phyloP scores from a whole-genome alignment of 345 rosid genomes.

The Chamaenerion angustifolium region DNA sequence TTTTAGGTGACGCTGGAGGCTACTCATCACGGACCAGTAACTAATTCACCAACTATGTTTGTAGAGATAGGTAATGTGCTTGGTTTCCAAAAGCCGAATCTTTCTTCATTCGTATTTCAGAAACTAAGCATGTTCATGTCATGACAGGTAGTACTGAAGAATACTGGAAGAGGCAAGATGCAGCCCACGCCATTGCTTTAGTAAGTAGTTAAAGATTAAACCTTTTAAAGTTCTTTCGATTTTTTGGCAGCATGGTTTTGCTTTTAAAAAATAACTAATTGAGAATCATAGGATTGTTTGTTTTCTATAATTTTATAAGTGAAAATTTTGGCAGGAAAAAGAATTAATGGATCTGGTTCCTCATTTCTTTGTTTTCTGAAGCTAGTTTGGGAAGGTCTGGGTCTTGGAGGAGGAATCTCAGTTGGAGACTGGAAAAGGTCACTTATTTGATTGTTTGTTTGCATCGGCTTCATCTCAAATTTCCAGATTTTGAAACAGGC shows the following conservation, averaged over 20 bases:
- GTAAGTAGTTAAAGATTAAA: too few relatives aligned
- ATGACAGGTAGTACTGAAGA: conserved; percentile 66
- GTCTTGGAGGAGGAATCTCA: conserved; percentile 51
- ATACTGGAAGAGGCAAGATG: conserved; percentile 72
- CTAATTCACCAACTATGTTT: conserved; percentile 67
- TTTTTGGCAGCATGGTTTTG: neutral
- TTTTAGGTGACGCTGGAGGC: conserved; percentile 74
- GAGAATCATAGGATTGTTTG: too few relatives aligned
- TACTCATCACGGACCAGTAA: conserved; percentile 76
- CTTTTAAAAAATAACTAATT: neutral
- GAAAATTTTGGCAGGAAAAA: too few relatives aligned
- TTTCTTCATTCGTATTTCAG: neutral
- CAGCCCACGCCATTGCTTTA: conserved; percentile 63
- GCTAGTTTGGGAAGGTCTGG: conserved; percentile 88
- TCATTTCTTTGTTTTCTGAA: conserved; percentile 13
- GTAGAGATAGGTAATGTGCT: conserved; percentile 48
- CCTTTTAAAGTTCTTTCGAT: neutral
- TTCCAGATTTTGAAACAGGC: too few relatives aligned
- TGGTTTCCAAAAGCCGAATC: neutral
- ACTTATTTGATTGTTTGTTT: neutral
- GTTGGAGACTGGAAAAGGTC: conserved; percentile 70
- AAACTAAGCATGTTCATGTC: conserved; percentile 2
- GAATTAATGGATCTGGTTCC: neutral
- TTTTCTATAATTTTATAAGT: too few relatives aligned
- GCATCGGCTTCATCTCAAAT: neutral